phyloP scores from a whole-genome alignment of 805 yeast genomes.

The Wickerhamiella vanderwaltii region DNA sequence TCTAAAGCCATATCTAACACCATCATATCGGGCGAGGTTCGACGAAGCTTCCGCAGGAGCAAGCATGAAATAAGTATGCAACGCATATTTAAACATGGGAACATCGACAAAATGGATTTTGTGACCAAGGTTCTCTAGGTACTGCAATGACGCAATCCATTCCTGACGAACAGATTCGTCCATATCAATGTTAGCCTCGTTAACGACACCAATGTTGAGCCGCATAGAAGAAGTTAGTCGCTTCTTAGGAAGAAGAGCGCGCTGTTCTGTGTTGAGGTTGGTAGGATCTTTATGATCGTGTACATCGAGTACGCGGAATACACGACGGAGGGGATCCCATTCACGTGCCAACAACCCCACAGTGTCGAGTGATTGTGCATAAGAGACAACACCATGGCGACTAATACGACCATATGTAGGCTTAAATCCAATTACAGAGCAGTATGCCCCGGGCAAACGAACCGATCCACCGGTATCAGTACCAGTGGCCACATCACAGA shows the following conservation, averaged over 20 bases:
- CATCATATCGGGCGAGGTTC: slow-evolving; percentile 81
- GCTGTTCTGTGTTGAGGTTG: slow-evolving; percentile 21
- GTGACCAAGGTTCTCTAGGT: slow-evolving; percentile 38
- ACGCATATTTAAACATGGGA: slow-evolving; percentile 51
- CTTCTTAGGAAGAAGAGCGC: slow-evolving; percentile 4
- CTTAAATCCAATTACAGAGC: slow-evolving; percentile 76
- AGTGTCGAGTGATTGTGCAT: slow-evolving; percentile 90
- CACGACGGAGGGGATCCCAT: slow-evolving; percentile 34
- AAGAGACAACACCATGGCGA: slow-evolving; percentile 82
- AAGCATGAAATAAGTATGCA: slow-evolving; percentile 76
- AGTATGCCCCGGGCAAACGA: slow-evolving; percentile 80
- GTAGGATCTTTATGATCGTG: slow-evolving; percentile 77
- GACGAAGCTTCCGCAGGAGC: slow-evolving; percentile 94
- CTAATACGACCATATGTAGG: slow-evolving; percentile 90
- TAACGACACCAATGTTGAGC: slow-evolving; percentile 58
- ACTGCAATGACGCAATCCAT: slow-evolving; percentile 37
- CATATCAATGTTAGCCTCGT: slow-evolving; percentile 51
- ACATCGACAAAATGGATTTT: slow-evolving; percentile 52
- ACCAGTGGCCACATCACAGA: slow-evolving; percentile 69
- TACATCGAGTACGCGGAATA: slow-evolving; percentile 44
- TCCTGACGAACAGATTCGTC: slow-evolving; percentile 34
- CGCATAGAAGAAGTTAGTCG: slow-evolving; percentile 7
- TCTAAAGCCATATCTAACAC: slow-evolving; percentile 67
- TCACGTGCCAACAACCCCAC: slow-evolving; percentile 67
- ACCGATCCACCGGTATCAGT: slow-evolving; percentile 98